Percentiles rank a stretch among this genome's conserved stretches.
These are phyloP conservation scores for Clavispora vitiphila DNA, from an alignment of 805 yeast genomes.

Conservation along the genomic window DNA sequence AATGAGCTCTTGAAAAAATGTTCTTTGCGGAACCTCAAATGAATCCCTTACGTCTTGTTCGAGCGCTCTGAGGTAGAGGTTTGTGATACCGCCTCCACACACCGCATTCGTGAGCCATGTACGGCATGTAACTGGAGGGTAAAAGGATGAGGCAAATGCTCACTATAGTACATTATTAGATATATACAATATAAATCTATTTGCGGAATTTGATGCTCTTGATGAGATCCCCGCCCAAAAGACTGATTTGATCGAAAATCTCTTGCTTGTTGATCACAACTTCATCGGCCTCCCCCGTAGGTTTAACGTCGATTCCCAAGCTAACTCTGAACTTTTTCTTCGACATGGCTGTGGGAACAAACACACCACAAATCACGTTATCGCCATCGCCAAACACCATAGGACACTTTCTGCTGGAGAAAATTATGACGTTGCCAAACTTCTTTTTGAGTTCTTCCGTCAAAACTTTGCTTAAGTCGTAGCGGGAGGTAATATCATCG, in stretches of 20 bases:
- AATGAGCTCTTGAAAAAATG: no score
- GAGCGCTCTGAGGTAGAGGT: no score
- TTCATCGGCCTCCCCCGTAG: slow-evolving; percentile 47
- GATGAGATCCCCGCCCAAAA: slow-evolving; percentile 63
- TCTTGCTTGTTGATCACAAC: slow-evolving; percentile 68
- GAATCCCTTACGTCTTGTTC: no score
- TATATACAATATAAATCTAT: slow-evolving; percentile 2
- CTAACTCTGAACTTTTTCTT: slow-evolving; percentile 75
- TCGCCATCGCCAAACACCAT: slow-evolving; percentile 52
- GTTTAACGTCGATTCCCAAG: slow-evolving; percentile 67
- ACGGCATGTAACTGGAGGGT: background rate
- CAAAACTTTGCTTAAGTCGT: slow-evolving; percentile 59
- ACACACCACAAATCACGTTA: slow-evolving; percentile 72
- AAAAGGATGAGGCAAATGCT: background rate
- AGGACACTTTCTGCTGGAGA: slow-evolving; percentile 57
- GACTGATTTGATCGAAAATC: slow-evolving; percentile 64
- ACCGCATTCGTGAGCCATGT: no score
- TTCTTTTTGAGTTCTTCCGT: slow-evolving; percentile 56
- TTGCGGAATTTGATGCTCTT: slow-evolving; percentile 33
- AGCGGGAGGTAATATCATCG: slow-evolving; percentile 40
- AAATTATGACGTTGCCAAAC: slow-evolving; percentile 62
- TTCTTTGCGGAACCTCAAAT: no score
- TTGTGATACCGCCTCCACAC: no score
- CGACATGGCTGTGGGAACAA: slow-evolving; percentile 60
- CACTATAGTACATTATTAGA: background rate